A percentile compares a stretch with the other conserved stretches of the same genome.
Conservation (phyloP, 2,329 filamentous ascomycete species). For the Grosmannia clavigera region DNA sequence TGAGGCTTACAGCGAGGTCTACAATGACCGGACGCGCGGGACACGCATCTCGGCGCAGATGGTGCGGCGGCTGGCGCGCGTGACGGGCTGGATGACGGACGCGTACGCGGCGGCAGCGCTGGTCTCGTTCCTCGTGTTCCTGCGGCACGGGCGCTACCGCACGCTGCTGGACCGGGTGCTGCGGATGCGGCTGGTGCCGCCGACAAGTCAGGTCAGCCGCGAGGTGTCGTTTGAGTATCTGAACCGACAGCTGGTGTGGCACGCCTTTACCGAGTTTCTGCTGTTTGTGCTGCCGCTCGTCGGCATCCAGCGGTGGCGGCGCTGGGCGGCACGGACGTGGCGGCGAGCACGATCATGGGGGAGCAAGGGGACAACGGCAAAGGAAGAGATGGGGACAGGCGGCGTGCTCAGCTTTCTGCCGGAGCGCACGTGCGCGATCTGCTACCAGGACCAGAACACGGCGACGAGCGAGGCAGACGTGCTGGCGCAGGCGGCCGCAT, state of each 20-base stretch:
- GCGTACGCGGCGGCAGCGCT: conserved; percentile 73
- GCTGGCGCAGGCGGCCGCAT: conserved; percentile 52
- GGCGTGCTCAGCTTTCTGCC: conserved; percentile 79
- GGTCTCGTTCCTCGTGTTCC: conserved; percentile 76
- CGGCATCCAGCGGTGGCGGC: conserved; percentile 82
- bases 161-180: conserved; percentile 80
- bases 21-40: neutral
- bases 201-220: conserved; percentile 71
- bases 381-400: conserved; percentile 30
- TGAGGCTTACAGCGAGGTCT: conserved; percentile 15
- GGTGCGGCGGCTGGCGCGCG: conserved; percentile 46
- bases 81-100: conserved; percentile 59
- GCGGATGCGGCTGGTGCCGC: conserved; percentile 72
- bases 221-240: conserved; percentile 97
- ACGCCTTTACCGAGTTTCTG: conserved; percentile 98
- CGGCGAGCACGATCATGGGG: conserved; percentile 42
- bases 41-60: conserved; percentile 7
- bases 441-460: conserved; percentile 86
- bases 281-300: conserved; percentile 94
- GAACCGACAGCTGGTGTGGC: conserved; percentile 96
- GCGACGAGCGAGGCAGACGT: conserved; percentile 63
- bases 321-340: conserved; percentile 83
- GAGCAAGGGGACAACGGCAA: conserved; percentile 25
- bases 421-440: conserved; percentile 90
- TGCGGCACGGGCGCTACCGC: conserved; percentile 81